These are phyloP conservation scores for Fraxinus ornus DNA, from an alignment of 305 asterid species.

Conservation along the genomic window DNA sequence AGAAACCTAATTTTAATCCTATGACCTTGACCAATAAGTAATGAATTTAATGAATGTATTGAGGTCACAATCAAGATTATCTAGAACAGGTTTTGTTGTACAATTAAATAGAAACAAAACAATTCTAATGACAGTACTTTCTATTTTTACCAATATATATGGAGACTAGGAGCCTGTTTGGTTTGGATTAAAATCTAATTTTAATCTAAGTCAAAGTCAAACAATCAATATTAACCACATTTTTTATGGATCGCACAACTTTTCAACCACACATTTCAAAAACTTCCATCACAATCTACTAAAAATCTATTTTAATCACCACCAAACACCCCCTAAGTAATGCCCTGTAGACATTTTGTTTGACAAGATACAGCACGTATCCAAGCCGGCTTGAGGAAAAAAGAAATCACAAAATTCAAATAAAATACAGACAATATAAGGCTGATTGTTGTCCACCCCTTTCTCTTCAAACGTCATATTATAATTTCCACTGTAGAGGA, in stretches of 20 bases:
- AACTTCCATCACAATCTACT: no score
- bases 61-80: conserved; percentile 22
- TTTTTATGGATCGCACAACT: no score
- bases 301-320: no score
- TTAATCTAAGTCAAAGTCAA: no score
- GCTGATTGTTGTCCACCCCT: conserved; percentile 29
- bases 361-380: neutral
- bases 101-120: conserved; percentile 14
- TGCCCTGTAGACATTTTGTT: neutral
- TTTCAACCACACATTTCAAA: no score
- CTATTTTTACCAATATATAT: neutral
- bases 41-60: conserved; percentile 14
- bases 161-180: conserved; percentile 5
- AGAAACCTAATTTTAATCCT: conserved; percentile 7
- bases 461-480: conserved; percentile 17
- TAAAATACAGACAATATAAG: neutral
- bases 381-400: conserved; percentile 35
- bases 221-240: no score
- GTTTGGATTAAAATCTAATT: no score
- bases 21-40: conserved; percentile 14
- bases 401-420: neutral
- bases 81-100: neutral
- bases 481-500: neutral
- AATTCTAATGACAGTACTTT: neutral
- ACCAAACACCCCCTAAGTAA: neutral